phyloP scores from a whole-genome alignment of 306 rosid species.

The Senna siamea region DNA sequence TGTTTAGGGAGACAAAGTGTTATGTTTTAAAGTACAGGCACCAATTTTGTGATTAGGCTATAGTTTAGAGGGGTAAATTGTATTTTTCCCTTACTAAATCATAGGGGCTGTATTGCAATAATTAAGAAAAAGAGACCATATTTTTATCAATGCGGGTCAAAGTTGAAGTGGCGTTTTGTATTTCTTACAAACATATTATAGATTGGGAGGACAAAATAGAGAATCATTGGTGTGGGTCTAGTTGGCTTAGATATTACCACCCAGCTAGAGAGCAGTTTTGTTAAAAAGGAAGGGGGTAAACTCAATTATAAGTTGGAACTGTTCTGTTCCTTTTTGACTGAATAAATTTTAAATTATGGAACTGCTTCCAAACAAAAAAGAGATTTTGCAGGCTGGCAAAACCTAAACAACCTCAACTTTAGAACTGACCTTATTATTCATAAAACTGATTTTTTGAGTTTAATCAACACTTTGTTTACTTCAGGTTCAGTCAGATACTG shows the following conservation, averaged over 20 bases:
- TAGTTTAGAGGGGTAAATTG: too few relatives aligned
- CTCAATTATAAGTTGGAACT: neutral
- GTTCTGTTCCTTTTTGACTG: neutral
- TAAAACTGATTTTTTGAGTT: constrained; percentile 8
- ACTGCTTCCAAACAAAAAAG: neutral
- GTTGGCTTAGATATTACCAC: neutral
- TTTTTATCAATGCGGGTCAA: neutral
- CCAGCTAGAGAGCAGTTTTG: neutral
- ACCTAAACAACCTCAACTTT: neutral
- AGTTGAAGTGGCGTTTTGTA: neutral
- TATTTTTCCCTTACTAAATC: too few relatives aligned
- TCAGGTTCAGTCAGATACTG: constrained; percentile 44
- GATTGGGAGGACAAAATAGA: neutral
- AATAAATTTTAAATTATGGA: neutral
- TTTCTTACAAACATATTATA: neutral
- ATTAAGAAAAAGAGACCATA: neutral
- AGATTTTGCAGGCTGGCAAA: neutral
- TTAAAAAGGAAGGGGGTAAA: neutral
- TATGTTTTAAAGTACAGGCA: too few relatives aligned
- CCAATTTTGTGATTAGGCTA: too few relatives aligned
- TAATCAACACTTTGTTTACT: neutral
- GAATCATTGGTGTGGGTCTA: neutral
- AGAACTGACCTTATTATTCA: neutral
- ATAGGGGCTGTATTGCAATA: neutral
- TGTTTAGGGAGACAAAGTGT: too few relatives aligned